These are phyloP conservation scores for Leccinellum rugosiceps DNA, from an alignment of 768 basidiomycete genomes.

Conservation along the genomic window DNA sequence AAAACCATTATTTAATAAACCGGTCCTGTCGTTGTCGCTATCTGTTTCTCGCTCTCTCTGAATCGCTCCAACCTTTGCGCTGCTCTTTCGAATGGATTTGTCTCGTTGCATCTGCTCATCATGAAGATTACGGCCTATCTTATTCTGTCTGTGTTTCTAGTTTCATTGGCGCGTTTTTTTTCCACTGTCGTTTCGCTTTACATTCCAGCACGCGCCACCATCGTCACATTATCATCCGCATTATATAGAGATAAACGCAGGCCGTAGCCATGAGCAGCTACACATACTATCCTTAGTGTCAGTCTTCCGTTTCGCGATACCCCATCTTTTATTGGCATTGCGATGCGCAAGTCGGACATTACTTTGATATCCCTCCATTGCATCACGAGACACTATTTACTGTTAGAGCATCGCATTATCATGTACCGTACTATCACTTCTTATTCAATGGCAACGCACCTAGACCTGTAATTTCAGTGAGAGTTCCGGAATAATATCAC, in stretches of 20 bases:
- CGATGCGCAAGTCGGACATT: conserved; percentile 48
- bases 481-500: neutral
- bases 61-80: conserved; percentile 48
- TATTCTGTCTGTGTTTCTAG: conserved; percentile 40
- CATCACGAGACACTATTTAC: conserved; percentile 61
- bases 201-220: conserved; percentile 22
- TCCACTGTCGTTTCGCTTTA: conserved; percentile 3
- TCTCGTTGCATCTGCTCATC: conserved; percentile 54
- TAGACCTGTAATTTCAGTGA: conserved; percentile 11
- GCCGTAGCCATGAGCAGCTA: conserved; percentile 46
- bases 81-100: conserved; percentile 60
- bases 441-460: conserved; percentile 21
- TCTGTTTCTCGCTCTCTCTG: conserved; percentile 31
- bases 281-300: conserved; percentile 38
- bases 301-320: conserved; percentile 53
- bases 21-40: conserved; percentile 18
- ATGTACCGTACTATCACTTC: conserved; percentile 39
- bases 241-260: conserved; percentile 42
- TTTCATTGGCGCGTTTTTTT: conserved; percentile 30
- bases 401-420: conserved; percentile 65
- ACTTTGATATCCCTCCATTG: conserved; percentile 35
- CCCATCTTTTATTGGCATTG: conserved; percentile 41
- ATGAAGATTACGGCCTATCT: conserved; percentile 42
- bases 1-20: conserved; percentile 24
- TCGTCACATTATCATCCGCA: conserved; percentile 29